Conservation (phyloP, 371 early-diverging fungal genomes). For the Funneliformis caledonium region DNA sequence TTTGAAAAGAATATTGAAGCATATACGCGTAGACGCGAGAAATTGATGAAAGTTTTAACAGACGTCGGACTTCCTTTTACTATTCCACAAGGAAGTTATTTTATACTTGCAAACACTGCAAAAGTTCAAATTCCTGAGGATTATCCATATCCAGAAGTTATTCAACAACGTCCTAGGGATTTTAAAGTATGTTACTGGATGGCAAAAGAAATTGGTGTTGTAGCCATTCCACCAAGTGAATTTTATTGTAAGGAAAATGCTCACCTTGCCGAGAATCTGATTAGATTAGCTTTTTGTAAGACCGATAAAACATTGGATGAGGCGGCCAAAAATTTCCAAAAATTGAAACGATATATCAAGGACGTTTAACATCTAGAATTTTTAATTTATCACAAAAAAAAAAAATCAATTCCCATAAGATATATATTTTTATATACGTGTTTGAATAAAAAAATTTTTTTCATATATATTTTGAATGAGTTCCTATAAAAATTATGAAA, state of each 20-base stretch:
- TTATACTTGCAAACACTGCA: constrained; percentile 84
- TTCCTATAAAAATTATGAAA: too few relatives aligned
- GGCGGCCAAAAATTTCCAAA: constrained; percentile 73
- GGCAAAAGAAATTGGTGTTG: constrained; percentile 89
- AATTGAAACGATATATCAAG: constrained; percentile 64
- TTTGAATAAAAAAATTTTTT: too few relatives aligned
- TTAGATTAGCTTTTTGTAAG: constrained; percentile 95
- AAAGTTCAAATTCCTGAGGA: constrained; percentile 70
- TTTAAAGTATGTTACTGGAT: constrained; percentile 88
- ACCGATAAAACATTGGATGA: constrained; percentile 81
- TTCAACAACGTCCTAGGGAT: constrained; percentile 70
- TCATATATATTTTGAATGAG: too few relatives aligned
- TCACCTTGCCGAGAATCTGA: constrained; percentile 73
- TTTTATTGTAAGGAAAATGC: constrained; percentile 83
- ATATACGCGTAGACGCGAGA: constrained; percentile 77
- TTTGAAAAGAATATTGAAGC: constrained; percentile 70
- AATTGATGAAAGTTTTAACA: constrained; percentile 72
- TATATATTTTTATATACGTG: too few relatives aligned
- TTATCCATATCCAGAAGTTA: constrained; percentile 65
- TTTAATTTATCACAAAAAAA: too few relatives aligned
- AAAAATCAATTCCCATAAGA: too few relatives aligned
- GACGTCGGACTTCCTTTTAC: constrained; percentile 78
- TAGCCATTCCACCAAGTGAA: constrained; percentile 91
- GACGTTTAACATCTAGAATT: not conserved
- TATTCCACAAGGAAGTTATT: constrained; percentile 93